These are phyloP conservation scores for Cladophialophora psammophila DNA, from an alignment of 2,329 filamentous ascomycete genomes.

Conservation along the genomic window DNA sequence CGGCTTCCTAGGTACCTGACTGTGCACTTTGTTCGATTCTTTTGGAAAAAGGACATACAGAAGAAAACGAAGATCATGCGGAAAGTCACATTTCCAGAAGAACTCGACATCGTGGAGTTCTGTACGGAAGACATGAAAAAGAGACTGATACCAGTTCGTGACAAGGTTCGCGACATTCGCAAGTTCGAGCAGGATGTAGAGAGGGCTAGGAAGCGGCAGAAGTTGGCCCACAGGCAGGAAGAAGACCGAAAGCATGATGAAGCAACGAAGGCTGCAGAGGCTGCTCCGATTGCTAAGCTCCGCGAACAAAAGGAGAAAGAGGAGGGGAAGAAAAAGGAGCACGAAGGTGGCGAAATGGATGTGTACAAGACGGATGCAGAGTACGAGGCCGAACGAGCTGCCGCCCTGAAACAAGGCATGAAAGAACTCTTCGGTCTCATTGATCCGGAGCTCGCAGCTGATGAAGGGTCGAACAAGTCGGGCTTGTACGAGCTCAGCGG, in stretches of 20 bases:
- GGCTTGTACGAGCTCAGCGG: constrained; percentile 94
- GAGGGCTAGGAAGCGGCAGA: constrained; percentile 89
- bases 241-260: constrained; percentile 57
- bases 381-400: constrained; percentile 83
- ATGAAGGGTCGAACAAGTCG: constrained; percentile 88
- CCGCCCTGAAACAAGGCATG: constrained; percentile 78
- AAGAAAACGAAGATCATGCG: constrained; percentile 99
- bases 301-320: constrained; percentile 60
- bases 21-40: constrained; percentile 97
- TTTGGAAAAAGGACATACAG: constrained; percentile 92
- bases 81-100: constrained; percentile 94
- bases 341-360: constrained; percentile 73
- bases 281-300: constrained; percentile 57
- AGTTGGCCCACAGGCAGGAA: constrained; percentile 67
- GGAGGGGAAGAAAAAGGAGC: constrained; percentile 50
- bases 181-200: constrained; percentile 96
- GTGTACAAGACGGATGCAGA: constrained; percentile 93
- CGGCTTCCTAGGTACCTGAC: constrained; percentile 93
- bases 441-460: constrained; percentile 73
- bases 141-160: constrained; percentile 86
- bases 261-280: constrained; percentile 36
- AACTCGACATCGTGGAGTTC: constrained; percentile 92
- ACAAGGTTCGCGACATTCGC: constrained; percentile 92
- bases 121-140: constrained; percentile 89
- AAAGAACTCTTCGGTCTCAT: constrained; percentile 85